A percentile compares a stretch with the other conserved stretches of the same genome.
phyloP scores from a whole-genome alignment of 2,329 filamentous ascomycete genomes.

The Aspergillus eucalypticola region DNA sequence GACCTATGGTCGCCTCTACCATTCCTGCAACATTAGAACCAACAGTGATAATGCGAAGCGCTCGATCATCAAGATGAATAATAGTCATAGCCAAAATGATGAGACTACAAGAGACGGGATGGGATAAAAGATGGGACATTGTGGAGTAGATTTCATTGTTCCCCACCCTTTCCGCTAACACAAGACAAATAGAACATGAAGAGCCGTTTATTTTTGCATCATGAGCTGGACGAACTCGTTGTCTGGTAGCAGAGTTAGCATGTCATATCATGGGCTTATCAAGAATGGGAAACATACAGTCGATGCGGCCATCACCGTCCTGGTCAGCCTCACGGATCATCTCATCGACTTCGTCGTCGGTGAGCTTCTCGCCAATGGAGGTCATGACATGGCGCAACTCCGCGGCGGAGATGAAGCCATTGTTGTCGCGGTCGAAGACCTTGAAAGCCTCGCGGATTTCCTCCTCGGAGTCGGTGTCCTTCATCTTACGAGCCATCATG shows the following conservation, averaged over 20 bases:
- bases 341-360: constrained; percentile 87
- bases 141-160: constrained; percentile 26
- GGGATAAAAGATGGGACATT: constrained; percentile 25
- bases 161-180: constrained; percentile 32
- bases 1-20: constrained; percentile 3
- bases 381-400: constrained; percentile 91
- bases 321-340: constrained; percentile 92
- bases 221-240: constrained; percentile 93
- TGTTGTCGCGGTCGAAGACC: constrained; percentile 88
- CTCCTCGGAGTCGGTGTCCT: constrained; percentile 88
- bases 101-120: constrained; percentile 32
- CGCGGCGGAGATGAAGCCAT: constrained; percentile 85
- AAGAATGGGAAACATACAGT: constrained; percentile 62
- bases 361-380: constrained; percentile 87
- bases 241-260: constrained; percentile 55
- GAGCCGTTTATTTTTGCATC: constrained; percentile 79
- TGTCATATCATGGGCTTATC: neutral
- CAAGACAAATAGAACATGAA: constrained; percentile 29
- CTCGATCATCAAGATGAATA: constrained; percentile 16
- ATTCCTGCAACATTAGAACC: constrained; percentile 4
- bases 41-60: constrained; percentile 15
- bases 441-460: constrained; percentile 89
- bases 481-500: constrained; percentile 95
- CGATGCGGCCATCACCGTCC: constrained; percentile 84
- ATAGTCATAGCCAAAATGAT: constrained; percentile 24